phyloP scores from a whole-genome alignment of 1,284 basidiomycete genomes.

The Pseudozyma thailandica region DNA sequence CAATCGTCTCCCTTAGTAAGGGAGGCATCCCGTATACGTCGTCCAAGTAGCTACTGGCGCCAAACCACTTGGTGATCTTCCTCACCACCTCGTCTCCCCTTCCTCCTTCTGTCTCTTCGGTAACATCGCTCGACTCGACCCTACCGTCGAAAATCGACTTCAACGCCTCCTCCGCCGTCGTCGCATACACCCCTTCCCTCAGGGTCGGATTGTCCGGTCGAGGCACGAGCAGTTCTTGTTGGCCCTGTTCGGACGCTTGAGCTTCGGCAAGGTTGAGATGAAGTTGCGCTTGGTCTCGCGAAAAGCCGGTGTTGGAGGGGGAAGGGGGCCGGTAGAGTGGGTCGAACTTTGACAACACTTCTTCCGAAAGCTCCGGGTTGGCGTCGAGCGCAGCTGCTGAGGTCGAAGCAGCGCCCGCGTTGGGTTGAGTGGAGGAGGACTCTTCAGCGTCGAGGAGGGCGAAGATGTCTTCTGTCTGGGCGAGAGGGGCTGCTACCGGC shows the following conservation, averaged over 20 bases:
- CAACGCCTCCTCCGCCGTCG: constrained; percentile 26
- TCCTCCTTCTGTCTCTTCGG: constrained; percentile 3
- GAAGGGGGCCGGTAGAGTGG: constrained; percentile 27
- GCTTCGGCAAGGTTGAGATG: constrained; percentile 30
- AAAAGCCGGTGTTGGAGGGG: constrained; percentile 27
- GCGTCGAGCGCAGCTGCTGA: not conserved
- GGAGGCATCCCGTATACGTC: constrained; percentile 34
- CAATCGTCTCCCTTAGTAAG: constrained; percentile 26
- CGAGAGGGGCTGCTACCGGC: constrained; percentile 7
- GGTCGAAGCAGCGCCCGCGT: not conserved
- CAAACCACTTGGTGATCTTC: constrained; percentile 34
- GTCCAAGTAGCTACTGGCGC: constrained; percentile 15
- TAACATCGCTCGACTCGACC: constrained; percentile 5
- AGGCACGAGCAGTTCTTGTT: constrained; percentile 20
- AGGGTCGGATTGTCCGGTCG: constrained; percentile 25
- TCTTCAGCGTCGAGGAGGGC: constrained; percentile 31
- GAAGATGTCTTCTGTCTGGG: constrained; percentile 30
- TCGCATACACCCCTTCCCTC: constrained; percentile 38
- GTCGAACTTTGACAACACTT: constrained; percentile 12
- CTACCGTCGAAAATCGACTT: constrained; percentile 10
- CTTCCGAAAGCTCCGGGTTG: not conserved
- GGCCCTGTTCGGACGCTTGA: constrained; percentile 22
- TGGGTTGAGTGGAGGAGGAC: not conserved
- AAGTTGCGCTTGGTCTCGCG: constrained; percentile 30
- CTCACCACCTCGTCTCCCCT: constrained; percentile 10